phyloP scores from a whole-genome alignment of 208 protist species.

The Leishmania mexicana region DNA sequence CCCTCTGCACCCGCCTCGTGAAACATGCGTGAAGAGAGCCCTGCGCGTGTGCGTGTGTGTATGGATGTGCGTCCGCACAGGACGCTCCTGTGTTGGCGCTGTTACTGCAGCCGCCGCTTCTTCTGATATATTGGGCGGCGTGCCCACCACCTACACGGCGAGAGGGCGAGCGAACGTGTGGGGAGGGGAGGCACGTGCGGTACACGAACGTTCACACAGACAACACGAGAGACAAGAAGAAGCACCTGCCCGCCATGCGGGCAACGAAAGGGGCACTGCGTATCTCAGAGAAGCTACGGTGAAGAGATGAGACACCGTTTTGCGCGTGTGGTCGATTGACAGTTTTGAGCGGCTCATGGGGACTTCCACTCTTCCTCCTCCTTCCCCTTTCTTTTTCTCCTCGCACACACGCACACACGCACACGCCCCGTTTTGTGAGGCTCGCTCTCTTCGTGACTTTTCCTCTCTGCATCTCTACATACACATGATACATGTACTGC shows the following conservation, averaged over 20 bases:
- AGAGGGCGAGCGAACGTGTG: background rate
- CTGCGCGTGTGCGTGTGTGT: conserved; percentile 1
- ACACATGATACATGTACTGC: background rate
- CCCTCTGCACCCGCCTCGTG: background rate
- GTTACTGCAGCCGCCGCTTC: background rate
- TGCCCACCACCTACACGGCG: background rate
- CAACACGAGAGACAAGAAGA: background rate
- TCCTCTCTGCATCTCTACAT: no score
- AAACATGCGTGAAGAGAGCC: background rate
- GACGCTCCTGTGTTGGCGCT: background rate
- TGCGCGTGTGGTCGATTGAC: background rate
- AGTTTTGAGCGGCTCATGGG: background rate
- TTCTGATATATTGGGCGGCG: background rate
- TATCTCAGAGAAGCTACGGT: background rate
- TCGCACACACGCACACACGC: background rate
- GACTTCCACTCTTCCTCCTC: background rate
- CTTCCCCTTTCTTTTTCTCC: background rate
- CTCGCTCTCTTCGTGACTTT: background rate
- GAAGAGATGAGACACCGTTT: background rate
- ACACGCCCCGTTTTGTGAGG: background rate
- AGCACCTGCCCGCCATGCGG: background rate
- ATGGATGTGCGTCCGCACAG: background rate
- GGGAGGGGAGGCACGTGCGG: background rate
- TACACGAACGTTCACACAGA: background rate
- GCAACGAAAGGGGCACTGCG: background rate